A percentile compares a stretch with the other conserved stretches of the same genome.
phyloP scores from a whole-genome alignment of 225 moss, liverwort and hornwort genomes.

The Rhytidiadelphus loreus region DNA sequence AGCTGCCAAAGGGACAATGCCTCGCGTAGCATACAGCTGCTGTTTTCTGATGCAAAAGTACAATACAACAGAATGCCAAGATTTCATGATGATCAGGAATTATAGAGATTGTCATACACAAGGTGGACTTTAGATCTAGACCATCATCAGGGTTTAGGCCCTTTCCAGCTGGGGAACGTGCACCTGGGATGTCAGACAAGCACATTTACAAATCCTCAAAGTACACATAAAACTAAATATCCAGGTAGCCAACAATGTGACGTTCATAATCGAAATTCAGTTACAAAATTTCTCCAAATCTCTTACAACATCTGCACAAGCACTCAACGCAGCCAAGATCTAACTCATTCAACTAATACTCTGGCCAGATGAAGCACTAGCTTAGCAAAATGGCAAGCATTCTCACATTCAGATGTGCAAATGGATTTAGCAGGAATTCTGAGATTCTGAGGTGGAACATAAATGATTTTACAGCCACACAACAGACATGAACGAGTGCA shows the following conservation, averaged over 20 bases:
- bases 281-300: neutral
- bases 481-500: neutral
- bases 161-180: neutral
- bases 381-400: neutral
- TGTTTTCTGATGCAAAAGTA: neutral
- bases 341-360: neutral
- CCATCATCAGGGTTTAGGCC: neutral
- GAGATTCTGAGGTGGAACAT: neutral
- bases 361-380: neutral
- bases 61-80: neutral
- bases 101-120: neutral
- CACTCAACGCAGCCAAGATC: neutral
- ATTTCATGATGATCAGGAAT: neutral
- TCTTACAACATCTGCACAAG: neutral
- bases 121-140: neutral
- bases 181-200: neutral
- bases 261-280: neutral
- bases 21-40: neutral
- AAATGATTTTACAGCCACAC: neutral
- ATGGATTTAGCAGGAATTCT: neutral
- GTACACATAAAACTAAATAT: neutral
- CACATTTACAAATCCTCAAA: neutral
- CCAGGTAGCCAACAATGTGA: neutral
- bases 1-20: neutral
- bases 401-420: neutral